Evolutionary conservation across 371 early-diverging fungal species (phyloP).

Genomic region (Apophysomyces trapeziformis): DNA sequence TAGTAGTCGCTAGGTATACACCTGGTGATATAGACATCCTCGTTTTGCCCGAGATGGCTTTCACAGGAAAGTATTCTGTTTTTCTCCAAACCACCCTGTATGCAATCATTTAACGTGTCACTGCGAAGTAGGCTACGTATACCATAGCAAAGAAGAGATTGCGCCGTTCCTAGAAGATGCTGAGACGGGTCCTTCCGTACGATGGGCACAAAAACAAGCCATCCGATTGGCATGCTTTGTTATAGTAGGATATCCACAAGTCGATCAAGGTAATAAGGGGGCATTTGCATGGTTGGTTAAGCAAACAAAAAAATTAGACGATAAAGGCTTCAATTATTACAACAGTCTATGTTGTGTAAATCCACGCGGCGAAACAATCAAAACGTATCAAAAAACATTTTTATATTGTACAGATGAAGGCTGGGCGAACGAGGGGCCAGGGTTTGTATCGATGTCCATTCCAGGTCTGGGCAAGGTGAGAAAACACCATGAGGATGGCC

Average conservation of each 20-base stretch:
- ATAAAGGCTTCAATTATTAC: conserved; percentile 30
- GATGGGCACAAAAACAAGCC: conserved; percentile 70
- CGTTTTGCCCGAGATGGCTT: conserved; percentile 80
- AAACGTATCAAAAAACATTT: conserved; percentile 74
- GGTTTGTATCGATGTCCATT: conserved; percentile 56
- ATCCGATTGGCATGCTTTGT: conserved; percentile 59
- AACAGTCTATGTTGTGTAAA: conserved; percentile 67
- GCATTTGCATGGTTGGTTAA: not conserved
- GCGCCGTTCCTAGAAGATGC: conserved; percentile 59
- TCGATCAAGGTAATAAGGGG: conserved; percentile 8
- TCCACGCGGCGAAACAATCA: conserved; percentile 50
- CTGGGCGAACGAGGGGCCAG: conserved; percentile 78
- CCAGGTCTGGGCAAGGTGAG: conserved; percentile 54
- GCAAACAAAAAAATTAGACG: not conserved
- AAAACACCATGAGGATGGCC: not conserved
- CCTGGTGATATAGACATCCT: conserved; percentile 68
- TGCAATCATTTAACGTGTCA: not conserved
- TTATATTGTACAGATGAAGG: conserved; percentile 72
- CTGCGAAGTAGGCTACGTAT: conserved; percentile 61
- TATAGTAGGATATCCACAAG: conserved; percentile 73
- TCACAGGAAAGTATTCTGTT: conserved; percentile 54
- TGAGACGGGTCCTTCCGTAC: conserved; percentile 58
- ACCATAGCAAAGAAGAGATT: conserved; percentile 58
- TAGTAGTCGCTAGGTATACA: conserved; percentile 39
- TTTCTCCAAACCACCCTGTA: not conserved